phyloP scores from a whole-genome alignment of 495 filamentous ascomycete genomes.

The Talaromyces borbonicus region DNA sequence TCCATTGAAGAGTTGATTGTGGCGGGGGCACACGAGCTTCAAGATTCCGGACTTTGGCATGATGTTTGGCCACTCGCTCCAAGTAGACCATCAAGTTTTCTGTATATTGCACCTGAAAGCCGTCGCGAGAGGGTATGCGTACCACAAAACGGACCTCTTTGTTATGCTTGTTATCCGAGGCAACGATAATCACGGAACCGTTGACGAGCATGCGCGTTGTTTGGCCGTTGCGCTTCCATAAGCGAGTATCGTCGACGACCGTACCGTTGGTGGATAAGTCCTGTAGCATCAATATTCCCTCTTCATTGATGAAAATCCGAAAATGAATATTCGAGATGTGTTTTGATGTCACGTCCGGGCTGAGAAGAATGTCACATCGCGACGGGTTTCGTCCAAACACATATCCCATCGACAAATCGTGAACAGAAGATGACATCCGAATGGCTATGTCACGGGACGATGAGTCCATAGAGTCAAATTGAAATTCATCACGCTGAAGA shows the following conservation, averaged over 20 bases:
- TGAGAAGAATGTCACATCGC: conserved; percentile 66
- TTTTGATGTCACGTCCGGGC: conserved; percentile 39
- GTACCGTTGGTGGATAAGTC: conserved; percentile 92
- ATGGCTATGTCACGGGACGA: conserved; percentile 61
- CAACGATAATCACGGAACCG: conserved; percentile 63
- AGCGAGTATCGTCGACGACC: conserved; percentile 58
- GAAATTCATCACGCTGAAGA: conserved; percentile 34
- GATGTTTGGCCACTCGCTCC: conserved; percentile 21
- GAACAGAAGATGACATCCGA: conserved; percentile 61
- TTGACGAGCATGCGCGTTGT: conserved; percentile 54
- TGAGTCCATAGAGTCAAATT: conserved; percentile 31
- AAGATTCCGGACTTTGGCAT: conserved; percentile 14
- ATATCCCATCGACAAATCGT: conserved; percentile 59
- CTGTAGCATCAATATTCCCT: conserved; percentile 78
- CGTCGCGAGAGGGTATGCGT: conserved; percentile 65
- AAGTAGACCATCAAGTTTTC: conserved; percentile 50
- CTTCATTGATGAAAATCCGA: conserved; percentile 72
- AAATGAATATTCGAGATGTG: conserved; percentile 84
- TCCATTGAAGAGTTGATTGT: conserved; percentile 23
- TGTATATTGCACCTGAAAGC: conserved; percentile 45
- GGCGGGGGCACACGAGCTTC: conserved; percentile 18
- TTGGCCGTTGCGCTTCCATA: conserved; percentile 40
- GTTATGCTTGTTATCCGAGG: conserved; percentile 36
- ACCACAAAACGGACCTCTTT: conserved; percentile 70
- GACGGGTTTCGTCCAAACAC: conserved; percentile 66